These are phyloP conservation scores for Podospora australis DNA, from an alignment of 495 filamentous ascomycete species.

Conservation along the genomic window DNA sequence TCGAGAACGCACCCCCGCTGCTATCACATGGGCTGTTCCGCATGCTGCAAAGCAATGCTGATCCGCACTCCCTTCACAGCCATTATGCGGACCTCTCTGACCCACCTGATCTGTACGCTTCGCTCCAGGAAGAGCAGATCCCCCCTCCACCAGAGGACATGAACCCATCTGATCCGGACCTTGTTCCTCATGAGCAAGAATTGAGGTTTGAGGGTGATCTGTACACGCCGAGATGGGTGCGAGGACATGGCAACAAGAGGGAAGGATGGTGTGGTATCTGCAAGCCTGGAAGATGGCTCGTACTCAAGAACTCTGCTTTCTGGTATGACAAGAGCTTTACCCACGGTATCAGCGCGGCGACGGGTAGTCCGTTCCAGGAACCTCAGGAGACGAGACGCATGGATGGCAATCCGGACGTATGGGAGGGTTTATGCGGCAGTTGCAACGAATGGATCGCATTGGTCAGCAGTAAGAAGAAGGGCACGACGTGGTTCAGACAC, in stretches of 20 bases:
- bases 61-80: conserved; percentile 52
- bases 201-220: conserved; percentile 70
- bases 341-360: conserved; percentile 73
- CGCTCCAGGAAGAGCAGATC: conserved; percentile 58
- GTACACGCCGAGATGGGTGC: conserved; percentile 73
- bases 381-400: conserved; percentile 64
- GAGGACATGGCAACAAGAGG: conserved; percentile 72
- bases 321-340: conserved; percentile 85
- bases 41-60: conserved; percentile 62
- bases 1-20: conserved; percentile 47
- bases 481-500: conserved; percentile 78
- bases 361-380: conserved; percentile 64
- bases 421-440: conserved; percentile 72
- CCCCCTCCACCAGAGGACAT: conserved; percentile 68
- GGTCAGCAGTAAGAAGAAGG: conserved; percentile 79
- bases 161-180: conserved; percentile 63
- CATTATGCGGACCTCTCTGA: conserved; percentile 61
- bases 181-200: conserved; percentile 67
- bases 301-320: conserved; percentile 76
- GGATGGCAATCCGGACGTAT: conserved; percentile 73
- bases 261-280: conserved; percentile 84
- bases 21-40: conserved; percentile 60
- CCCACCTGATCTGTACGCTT: conserved; percentile 67
- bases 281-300: conserved; percentile 74
- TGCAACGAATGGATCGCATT: conserved; percentile 75